These are phyloP conservation scores for Cryptosporidium tyzzeri DNA, from an alignment of 169 alveolate genomes.

Conservation along the genomic window DNA sequence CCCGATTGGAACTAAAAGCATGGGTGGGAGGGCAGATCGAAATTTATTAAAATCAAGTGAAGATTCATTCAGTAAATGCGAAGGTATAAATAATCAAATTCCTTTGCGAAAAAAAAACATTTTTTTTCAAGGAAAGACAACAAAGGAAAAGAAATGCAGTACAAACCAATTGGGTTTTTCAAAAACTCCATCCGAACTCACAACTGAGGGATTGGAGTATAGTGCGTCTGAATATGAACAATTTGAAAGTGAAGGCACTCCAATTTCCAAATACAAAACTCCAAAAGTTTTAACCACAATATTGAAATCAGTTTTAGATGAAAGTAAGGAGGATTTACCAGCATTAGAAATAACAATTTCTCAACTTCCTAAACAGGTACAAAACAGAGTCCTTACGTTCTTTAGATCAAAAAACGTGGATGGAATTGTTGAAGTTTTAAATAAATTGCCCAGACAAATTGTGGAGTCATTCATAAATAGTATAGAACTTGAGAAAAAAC, in stretches of 20 bases:
- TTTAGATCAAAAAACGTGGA: conserved; percentile 59
- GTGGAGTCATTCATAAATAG: conserved; percentile 48
- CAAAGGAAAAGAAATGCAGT: not conserved
- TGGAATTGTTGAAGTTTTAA: conserved; percentile 19
- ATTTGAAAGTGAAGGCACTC: not conserved
- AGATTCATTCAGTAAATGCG: not conserved
- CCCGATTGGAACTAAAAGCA: not conserved
- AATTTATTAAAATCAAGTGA: not conserved
- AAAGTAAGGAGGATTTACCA: conserved; percentile 46
- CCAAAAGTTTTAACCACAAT: conserved; percentile 35
- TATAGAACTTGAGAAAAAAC: conserved; percentile 39
- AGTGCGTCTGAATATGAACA: not conserved
- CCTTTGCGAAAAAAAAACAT: too few species aligned
- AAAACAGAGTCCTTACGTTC: conserved; percentile 6
- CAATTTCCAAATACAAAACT: conserved; percentile 18
- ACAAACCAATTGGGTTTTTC: not conserved
- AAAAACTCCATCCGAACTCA: not conserved
- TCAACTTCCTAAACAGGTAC: conserved; percentile 37
- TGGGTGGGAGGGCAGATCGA: not conserved
- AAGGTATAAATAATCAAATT: not conserved
- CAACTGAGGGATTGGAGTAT: not conserved
- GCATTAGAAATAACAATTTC: conserved; percentile 24
- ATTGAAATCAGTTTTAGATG: conserved; percentile 46
- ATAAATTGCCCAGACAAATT: conserved; percentile 5
- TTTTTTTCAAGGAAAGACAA: not conserved